Base-by-base conservation (phyloP, 2,329 filamentous ascomycete species). In the Scedosporium boydii region DNA sequence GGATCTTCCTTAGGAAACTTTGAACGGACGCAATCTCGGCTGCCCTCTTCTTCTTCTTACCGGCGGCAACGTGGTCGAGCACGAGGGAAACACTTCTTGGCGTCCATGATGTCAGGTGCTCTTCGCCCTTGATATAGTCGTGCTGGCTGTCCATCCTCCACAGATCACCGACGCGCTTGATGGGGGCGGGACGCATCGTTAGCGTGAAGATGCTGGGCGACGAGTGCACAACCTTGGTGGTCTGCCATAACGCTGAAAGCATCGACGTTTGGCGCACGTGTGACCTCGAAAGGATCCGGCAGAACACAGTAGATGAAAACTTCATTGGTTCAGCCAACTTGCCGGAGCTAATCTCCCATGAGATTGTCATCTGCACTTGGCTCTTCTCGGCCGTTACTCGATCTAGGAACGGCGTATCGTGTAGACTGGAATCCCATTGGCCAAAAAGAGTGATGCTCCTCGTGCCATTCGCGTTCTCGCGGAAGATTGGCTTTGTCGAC, bases 61-160 rank as follows among this genome's bases (percentile, higher is more conserved):
- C 87, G 5, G 89, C 83, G 10, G 81, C 76, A 62, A 97, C 88
- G 69, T 88, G 96, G 74, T 99, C 95, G 63, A 87, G 86, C n/a
- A 99, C 88, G 0, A 99, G 78, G 0, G 91, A 96, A 2, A 98
- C 90, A 42, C 95, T 92, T 51, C 95, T 85, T 1, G 95, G 93
- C 6, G 87, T 86, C 95, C 95, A 99, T 63, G 87, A 86, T 2
- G 81, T 86, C 46, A 99, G 79, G 58, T 87, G 82, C 73, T 99
- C 95, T 75, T 99, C 93, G 62, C 95, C 95, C 73, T 96, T 97
- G 69, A 99, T 90, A 71, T 97, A 98, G 72, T 96, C 91, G 69
- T 96, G 89, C 64, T 91, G 88, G 16, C 93, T 98, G 73, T 92
- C 96, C 86, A 98, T 91, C 62, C 95, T 86, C 95, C 95, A 99